phyloP scores from a whole-genome alignment of 163 green algal species.

The Trebouxiophyceae sp. region DNA sequence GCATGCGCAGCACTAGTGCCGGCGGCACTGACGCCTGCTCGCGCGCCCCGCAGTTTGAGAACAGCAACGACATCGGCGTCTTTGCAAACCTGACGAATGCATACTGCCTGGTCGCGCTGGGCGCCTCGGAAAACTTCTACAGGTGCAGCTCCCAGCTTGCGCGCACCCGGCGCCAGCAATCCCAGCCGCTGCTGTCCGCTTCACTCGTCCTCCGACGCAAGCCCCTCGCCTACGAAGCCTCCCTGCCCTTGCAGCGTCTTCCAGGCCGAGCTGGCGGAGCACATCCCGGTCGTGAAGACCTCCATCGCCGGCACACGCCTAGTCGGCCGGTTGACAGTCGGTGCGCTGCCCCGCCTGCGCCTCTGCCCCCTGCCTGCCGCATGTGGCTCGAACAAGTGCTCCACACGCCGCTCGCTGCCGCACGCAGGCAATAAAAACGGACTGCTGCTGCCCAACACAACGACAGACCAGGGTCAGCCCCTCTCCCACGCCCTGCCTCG shows the following conservation, averaged over 20 bases:
- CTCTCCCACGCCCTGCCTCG: not conserved
- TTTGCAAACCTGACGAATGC: conserved; percentile 95
- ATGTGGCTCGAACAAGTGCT: not conserved
- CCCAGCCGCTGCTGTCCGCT: no score
- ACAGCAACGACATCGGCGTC: conserved; percentile 93
- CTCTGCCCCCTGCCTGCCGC: not conserved
- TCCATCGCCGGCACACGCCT: conserved; percentile 89
- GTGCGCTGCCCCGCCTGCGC: conserved; percentile 23
- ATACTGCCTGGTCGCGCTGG: conserved; percentile 89
- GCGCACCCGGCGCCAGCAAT: no score
- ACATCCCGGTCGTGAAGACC: conserved; percentile 96
- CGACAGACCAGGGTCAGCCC: conserved; percentile 82
- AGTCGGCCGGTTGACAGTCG: conserved; percentile 86
- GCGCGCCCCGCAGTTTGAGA: conserved; percentile 72
- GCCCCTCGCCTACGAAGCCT: no score
- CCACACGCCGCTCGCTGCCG: not conserved
- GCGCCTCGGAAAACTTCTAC: conserved; percentile 97
- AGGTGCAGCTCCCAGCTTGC: conserved; percentile 56
- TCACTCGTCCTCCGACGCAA: no score
- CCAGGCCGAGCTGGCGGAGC: conserved; percentile 91
- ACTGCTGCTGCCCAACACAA: conserved; percentile 91
- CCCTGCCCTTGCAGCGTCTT: conserved; percentile 85
- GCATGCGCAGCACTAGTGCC: not conserved
- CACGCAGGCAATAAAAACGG: conserved; percentile 92
- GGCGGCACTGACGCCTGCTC: not conserved